Percentiles rank a stretch among this genome's conserved stretches.
Conservation (phyloP, 768 basidiomycete species). For the Hygrocybe coccinea region DNA sequence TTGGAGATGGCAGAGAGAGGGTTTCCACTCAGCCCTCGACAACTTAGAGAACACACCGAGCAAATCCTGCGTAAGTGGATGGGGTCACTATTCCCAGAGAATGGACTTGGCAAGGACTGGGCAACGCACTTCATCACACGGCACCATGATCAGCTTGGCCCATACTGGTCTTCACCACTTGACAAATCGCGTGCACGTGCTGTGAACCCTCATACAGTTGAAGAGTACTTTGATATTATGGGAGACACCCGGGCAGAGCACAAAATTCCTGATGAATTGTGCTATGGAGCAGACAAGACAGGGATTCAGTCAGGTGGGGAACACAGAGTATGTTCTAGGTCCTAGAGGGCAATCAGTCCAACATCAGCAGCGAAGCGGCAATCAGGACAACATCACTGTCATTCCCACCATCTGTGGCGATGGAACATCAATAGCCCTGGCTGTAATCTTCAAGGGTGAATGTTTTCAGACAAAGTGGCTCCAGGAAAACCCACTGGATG, state of each 20-base stretch:
- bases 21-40: too few species aligned
- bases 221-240: slow-evolving; percentile 32
- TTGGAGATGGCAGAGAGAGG: too few species aligned
- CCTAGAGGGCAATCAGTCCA: slow-evolving; percentile 17
- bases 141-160: too few species aligned
- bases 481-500: slow-evolving; percentile 37
- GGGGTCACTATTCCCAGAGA: too few species aligned
- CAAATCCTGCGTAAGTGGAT: too few species aligned
- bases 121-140: too few species aligned
- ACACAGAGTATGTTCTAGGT: slow-evolving; percentile 30
- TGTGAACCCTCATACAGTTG: slow-evolving; percentile 34
- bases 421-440: slow-evolving; percentile 33
- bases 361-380: slow-evolving; percentile 27
- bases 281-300: slow-evolving; percentile 34
- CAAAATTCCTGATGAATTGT: slow-evolving; percentile 16
- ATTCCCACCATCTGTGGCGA: slow-evolving; percentile 36
- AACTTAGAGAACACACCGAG: too few species aligned
- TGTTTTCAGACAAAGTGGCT: slow-evolving; percentile 33
- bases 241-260: slow-evolving; percentile 15
- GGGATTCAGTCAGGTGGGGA: slow-evolving; percentile 25
- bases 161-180: too few species aligned
- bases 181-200: too few species aligned
- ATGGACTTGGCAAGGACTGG: too few species aligned
- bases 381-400: slow-evolving; percentile 32
- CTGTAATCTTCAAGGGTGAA: slow-evolving; percentile 39